Evolutionary conservation across 73 alveolate genomes (phyloP).

Genomic region (Paramecium caudatum): DNA sequence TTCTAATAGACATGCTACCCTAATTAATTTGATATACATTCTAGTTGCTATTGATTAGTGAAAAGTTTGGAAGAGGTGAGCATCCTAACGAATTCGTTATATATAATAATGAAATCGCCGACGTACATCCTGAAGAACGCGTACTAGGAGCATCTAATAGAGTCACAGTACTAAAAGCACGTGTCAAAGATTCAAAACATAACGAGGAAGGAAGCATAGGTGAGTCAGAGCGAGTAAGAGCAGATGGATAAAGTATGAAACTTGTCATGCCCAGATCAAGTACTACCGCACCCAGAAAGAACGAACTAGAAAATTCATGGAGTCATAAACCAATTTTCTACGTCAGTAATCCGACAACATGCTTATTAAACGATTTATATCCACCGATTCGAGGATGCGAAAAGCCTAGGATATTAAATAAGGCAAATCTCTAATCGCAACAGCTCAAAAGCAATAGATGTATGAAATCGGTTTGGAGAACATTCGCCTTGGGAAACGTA

Average conservation of each 20-base stretch:
- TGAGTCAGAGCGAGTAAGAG: background rate
- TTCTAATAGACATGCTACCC: slow-evolving; percentile 16
- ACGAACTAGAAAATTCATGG: slow-evolving; percentile 27
- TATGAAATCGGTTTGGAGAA: slow-evolving; percentile 64
- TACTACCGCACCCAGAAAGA: slow-evolving; percentile 39
- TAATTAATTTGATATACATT: background rate
- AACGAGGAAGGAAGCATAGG: background rate
- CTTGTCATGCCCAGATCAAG: background rate
- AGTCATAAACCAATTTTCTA: background rate
- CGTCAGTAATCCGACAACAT: slow-evolving; percentile 29
- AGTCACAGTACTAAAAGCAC: slow-evolving; percentile 16
- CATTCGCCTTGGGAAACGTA: slow-evolving; percentile 37
- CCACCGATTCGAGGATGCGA: background rate
- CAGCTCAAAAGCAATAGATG: slow-evolving; percentile 19
- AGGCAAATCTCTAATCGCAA: slow-evolving; percentile 9
- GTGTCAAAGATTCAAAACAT: slow-evolving; percentile 17
- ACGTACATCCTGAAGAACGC: slow-evolving; percentile 55
- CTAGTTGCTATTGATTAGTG: slow-evolving; percentile 4
- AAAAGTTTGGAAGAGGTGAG: slow-evolving; percentile 19
- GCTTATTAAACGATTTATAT: background rate
- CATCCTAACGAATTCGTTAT: slow-evolving; percentile 9
- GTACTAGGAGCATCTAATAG: slow-evolving; percentile 41
- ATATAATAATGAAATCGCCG: slow-evolving; percentile 65
- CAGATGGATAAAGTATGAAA: slow-evolving; percentile 43
- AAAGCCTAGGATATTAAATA: background rate